These are phyloP conservation scores for Phialophora chinensis DNA, from an alignment of 2,329 filamentous ascomycete species.

Conservation along the genomic window DNA sequence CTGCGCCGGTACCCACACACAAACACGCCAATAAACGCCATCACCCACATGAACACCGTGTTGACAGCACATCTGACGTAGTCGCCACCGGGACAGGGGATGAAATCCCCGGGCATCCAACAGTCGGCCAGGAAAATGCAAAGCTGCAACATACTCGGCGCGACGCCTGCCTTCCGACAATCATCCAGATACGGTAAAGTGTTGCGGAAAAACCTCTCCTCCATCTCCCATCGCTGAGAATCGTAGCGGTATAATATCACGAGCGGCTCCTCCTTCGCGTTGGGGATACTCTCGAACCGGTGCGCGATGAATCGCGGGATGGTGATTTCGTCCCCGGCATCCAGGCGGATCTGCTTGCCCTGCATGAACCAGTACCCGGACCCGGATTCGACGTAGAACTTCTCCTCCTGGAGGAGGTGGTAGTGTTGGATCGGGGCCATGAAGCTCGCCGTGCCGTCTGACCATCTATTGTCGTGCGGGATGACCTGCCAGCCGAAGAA, in stretches of 20 bases:
- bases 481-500: not conserved
- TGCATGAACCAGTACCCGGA: constrained; percentile 2
- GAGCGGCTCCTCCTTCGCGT: not conserved
- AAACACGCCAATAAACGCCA: not conserved
- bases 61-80: not conserved
- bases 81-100: not conserved
- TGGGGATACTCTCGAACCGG: not conserved
- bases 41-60: not conserved
- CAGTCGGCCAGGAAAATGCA: not conserved
- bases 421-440: not conserved
- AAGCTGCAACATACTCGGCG: not conserved
- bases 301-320: not conserved
- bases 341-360: not conserved
- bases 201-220: not conserved
- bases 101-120: not conserved
- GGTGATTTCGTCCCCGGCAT: not conserved
- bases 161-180: not conserved
- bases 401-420: constrained; percentile 1
- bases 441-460: not conserved
- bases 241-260: not conserved
- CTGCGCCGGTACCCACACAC: not conserved
- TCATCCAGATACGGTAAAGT: not conserved
- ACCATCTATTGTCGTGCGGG: not conserved
- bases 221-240: not conserved
- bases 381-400: not conserved